phyloP scores from a whole-genome alignment of 257 asterid species.

The Haberlea rhodopensis region DNA sequence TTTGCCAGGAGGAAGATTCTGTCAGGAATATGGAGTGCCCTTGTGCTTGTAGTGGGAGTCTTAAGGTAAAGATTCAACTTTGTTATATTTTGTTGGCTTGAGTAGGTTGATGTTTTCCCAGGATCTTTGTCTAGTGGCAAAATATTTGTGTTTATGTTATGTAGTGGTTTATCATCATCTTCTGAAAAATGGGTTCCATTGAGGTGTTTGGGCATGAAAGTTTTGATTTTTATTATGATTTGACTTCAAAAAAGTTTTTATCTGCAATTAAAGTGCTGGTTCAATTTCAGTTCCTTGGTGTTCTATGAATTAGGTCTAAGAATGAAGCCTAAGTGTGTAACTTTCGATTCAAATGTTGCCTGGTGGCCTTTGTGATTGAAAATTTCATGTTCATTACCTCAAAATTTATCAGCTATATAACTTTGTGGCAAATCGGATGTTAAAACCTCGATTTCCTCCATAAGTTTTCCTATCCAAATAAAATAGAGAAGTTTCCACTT shows the following conservation, averaged over 20 bases:
- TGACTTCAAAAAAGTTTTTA: too few relatives aligned
- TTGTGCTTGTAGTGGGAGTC: conserved; percentile 95
- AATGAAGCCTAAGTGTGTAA: too few relatives aligned
- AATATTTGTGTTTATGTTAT: background rate
- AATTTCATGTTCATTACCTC: background rate
- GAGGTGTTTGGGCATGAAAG: background rate
- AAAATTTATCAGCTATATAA: background rate
- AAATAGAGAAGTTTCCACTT: background rate
- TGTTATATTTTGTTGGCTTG: conserved; percentile 11
- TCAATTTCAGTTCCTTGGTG: too few relatives aligned
- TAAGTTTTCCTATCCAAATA: background rate
- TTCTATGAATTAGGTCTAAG: too few relatives aligned
- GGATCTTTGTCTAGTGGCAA: background rate
- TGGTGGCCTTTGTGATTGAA: background rate
- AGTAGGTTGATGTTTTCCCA: conserved; percentile 3
- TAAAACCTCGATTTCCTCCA: background rate
- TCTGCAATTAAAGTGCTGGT: background rate
- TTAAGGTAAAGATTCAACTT: conserved; percentile 52
- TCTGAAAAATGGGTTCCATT: background rate
- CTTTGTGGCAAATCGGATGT: background rate
- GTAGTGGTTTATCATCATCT: background rate
- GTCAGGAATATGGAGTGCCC: conserved; percentile 76
- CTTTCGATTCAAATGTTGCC: too few relatives aligned
- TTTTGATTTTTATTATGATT: background rate
- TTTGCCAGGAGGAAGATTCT: conserved; percentile 98